These are phyloP conservation scores for Lepidium didymum DNA, from an alignment of 345 rosid genomes.

Conservation along the genomic window DNA sequence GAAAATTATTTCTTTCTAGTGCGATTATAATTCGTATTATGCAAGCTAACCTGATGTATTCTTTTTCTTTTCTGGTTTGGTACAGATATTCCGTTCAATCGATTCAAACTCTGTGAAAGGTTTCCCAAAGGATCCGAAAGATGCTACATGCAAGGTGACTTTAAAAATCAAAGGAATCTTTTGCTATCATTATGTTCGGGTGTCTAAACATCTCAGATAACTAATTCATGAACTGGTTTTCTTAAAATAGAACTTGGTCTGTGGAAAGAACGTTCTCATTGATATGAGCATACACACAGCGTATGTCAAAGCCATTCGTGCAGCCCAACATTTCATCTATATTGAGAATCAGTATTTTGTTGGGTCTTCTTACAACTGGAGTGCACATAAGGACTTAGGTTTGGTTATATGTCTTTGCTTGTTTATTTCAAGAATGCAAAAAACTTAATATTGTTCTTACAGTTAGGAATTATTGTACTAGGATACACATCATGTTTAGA, in stretches of 20 bases:
- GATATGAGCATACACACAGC: conserved; percentile 91
- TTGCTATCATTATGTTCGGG: conserved; percentile 3
- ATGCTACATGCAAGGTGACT: conserved; percentile 55
- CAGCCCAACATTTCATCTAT: conserved; percentile 82
- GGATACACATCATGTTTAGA: background rate
- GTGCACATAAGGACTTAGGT: conserved; percentile 62
- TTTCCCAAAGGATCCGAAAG: conserved; percentile 65
- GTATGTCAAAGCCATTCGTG: conserved; percentile 75
- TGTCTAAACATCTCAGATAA: background rate
- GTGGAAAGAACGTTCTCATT: conserved; percentile 80
- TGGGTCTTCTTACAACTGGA: conserved; percentile 90
- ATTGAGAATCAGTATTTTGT: conserved; percentile 89
- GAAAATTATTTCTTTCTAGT: background rate
- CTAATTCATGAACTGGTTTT: background rate
- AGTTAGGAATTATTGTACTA: background rate
- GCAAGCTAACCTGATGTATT: background rate
- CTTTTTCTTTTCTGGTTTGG: background rate
- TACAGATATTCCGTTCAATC: conserved; percentile 80
- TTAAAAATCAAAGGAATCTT: background rate
- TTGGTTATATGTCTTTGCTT: conserved; percentile 14
- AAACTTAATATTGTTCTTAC: background rate
- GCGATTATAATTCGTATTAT: background rate
- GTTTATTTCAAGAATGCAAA: background rate
- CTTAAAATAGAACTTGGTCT: conserved; percentile 55
- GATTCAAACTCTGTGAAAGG: conserved; percentile 89